Evolutionary conservation across 495 filamentous ascomycete species (phyloP).

Genomic region (Lasiosphaeria ovina): DNA sequence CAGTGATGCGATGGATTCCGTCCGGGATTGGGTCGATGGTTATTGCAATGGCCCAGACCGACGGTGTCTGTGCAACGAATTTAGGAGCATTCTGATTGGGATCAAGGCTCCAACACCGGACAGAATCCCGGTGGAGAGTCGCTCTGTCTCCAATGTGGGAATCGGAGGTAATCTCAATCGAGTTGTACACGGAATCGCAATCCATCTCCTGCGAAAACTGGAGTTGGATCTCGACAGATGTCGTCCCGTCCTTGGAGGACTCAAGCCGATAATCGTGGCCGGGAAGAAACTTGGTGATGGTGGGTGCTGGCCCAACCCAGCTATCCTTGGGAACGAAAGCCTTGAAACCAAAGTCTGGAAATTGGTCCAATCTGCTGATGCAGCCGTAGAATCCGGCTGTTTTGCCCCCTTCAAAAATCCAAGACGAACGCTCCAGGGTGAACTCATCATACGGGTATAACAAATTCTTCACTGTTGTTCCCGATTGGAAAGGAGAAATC

Average conservation of each 20-base stretch:
- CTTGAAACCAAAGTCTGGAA: constrained; percentile 58
- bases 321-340: constrained; percentile 61
- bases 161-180: constrained; percentile 48
- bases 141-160: constrained; percentile 21
- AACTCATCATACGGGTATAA: constrained; percentile 64
- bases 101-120: constrained; percentile 18
- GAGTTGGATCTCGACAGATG: constrained; percentile 48
- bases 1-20: constrained; percentile 60
- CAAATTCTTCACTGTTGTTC: constrained; percentile 63
- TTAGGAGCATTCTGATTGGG: neutral
- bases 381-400: constrained; percentile 42
- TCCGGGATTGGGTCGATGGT: constrained; percentile 59
- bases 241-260: constrained; percentile 32
- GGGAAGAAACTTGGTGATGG: constrained; percentile 62
- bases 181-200: constrained; percentile 48
- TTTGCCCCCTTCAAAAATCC: neutral
- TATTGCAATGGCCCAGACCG: constrained; percentile 53
- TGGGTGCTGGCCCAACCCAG: constrained; percentile 54
- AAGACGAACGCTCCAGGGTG: neutral
- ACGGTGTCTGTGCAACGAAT: constrained; percentile 36
- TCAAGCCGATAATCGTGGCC: constrained; percentile 60
- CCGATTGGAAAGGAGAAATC: constrained; percentile 55
- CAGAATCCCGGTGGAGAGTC: constrained; percentile 31
- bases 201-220: constrained; percentile 65
- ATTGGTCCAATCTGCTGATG: constrained; percentile 43